Percentiles rank a stretch among this genome's conserved stretches.
Evolutionary conservation across 2,329 filamentous ascomycete genomes (phyloP).

Genomic region (Alternaria gaisen): DNA sequence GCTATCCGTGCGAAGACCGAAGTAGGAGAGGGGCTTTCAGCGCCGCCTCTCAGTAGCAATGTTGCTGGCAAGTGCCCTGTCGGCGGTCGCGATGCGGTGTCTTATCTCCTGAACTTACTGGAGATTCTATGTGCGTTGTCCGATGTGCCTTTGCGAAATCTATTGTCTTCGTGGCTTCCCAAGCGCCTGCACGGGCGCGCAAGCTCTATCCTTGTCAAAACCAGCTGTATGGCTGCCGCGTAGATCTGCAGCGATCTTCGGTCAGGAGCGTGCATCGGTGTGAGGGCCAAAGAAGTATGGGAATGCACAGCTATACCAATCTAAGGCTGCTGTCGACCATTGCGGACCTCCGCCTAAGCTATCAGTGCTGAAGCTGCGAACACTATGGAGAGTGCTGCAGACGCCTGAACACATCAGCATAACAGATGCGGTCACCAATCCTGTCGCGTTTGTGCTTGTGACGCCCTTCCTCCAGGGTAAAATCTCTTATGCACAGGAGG

Average conservation of each 20-base stretch:
- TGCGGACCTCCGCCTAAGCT: background rate
- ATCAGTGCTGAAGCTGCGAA: background rate
- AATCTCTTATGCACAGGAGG: background rate
- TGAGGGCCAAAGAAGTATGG: background rate
- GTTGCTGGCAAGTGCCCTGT: background rate
- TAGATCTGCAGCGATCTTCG: background rate
- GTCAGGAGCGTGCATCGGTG: background rate
- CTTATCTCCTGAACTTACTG: background rate
- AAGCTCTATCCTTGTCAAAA: background rate
- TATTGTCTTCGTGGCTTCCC: background rate
- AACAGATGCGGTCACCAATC: background rate
- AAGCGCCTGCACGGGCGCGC: background rate
- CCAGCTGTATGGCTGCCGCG: background rate
- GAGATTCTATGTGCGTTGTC: background rate
- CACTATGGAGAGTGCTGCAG: background rate
- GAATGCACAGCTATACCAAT: background rate
- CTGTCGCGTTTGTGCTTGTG: background rate
- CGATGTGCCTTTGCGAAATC: background rate
- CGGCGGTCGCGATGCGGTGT: background rate
- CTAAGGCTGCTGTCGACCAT: background rate
- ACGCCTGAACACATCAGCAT: background rate
- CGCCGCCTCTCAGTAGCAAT: background rate
- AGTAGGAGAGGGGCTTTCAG: background rate
- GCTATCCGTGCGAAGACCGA: background rate
- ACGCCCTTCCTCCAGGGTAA: background rate